Percentiles rank a stretch among this genome's conserved stretches.
phyloP scores from a whole-genome alignment of 208 protist genomes.

The Wallacemonas sp. region DNA sequence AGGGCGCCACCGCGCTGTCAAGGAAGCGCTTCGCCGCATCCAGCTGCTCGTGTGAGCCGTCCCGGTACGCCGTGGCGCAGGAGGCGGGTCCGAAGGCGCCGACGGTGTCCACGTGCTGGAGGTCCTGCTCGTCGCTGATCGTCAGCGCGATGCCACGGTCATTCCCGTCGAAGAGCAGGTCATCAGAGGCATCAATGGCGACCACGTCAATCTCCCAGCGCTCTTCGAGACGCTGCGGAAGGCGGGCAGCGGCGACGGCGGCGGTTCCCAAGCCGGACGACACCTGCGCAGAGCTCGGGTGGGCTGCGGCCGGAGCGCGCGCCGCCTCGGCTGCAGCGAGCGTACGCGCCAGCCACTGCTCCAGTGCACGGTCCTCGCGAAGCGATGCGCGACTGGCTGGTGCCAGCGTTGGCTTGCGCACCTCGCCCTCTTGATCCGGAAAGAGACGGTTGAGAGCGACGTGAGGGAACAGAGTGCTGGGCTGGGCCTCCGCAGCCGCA shows the following conservation, averaged over 20 bases:
- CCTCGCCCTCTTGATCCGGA: neutral
- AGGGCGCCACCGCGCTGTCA: conserved; percentile 16
- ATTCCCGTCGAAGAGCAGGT: neutral
- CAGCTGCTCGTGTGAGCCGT: conserved; percentile 23
- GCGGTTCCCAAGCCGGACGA: too few relatives aligned
- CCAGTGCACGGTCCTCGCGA: conserved; percentile 6
- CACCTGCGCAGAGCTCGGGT: too few relatives aligned
- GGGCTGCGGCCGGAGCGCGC: neutral
- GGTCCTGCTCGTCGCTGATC: neutral
- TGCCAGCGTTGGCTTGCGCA: neutral
- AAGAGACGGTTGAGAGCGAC: conserved; percentile 6
- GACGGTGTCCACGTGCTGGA: conserved; percentile 10
- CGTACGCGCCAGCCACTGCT: conserved; percentile 13
- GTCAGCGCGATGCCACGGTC: conserved; percentile 1
- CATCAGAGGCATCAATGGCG: conserved; percentile 8
- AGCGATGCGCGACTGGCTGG: neutral
- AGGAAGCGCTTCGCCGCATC: conserved; percentile 28
- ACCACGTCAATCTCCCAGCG: conserved; percentile 12
- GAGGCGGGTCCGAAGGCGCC: conserved; percentile 1
- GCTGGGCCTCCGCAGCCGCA: neutral
- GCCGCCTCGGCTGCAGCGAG: conserved; percentile 5
- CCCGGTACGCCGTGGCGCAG: conserved; percentile 9
- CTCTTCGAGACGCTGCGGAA: conserved; percentile 5
- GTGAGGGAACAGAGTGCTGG: neutral
- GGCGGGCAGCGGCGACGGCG: neutral